Conservation (phyloP, 2,329 filamentous ascomycete species). For the Didymella lethalis region DNA sequence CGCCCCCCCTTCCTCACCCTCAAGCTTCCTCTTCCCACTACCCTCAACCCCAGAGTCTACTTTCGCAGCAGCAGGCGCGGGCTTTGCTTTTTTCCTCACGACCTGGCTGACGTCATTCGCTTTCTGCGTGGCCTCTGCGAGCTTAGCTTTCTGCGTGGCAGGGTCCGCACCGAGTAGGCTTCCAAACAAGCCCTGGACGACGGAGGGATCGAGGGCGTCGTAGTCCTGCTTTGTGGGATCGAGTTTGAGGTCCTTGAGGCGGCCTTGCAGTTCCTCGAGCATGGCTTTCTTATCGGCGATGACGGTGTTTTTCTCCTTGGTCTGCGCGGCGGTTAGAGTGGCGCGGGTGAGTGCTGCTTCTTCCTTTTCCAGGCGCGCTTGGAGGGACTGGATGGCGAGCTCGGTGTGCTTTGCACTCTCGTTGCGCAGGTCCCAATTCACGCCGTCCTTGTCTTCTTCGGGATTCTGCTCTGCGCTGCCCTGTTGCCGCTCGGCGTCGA, state of each 20-base stretch:
- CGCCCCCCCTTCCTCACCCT: neutral
- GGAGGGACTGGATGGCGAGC: constrained; percentile 75
- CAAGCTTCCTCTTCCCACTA: constrained; percentile 40
- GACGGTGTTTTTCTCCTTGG: constrained; percentile 66
- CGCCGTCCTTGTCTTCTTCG: constrained; percentile 56
- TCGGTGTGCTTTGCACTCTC: constrained; percentile 77
- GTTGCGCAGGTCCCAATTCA: constrained; percentile 74
- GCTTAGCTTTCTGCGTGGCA: constrained; percentile 66
- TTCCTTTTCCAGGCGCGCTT: constrained; percentile 73
- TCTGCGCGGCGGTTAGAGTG: constrained; percentile 62
- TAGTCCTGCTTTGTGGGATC: constrained; percentile 58
- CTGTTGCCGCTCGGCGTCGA: constrained; percentile 47
- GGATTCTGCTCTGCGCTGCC: constrained; percentile 38
- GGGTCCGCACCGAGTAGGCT: constrained; percentile 69
- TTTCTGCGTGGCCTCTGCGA: constrained; percentile 75
- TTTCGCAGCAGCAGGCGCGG: constrained; percentile 21
- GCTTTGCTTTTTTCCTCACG: constrained; percentile 73
- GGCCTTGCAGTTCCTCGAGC: constrained; percentile 71
- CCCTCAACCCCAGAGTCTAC: neutral
- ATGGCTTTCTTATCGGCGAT: constrained; percentile 81
- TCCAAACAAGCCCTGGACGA: constrained; percentile 69
- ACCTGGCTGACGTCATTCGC: constrained; percentile 79
- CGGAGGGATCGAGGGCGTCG: constrained; percentile 54
- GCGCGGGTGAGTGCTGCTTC: constrained; percentile 66
- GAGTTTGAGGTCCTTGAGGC: constrained; percentile 73